These are phyloP conservation scores for Phytophthora capsici DNA, from an alignment of 352 stramenopile species.

Conservation along the genomic window DNA sequence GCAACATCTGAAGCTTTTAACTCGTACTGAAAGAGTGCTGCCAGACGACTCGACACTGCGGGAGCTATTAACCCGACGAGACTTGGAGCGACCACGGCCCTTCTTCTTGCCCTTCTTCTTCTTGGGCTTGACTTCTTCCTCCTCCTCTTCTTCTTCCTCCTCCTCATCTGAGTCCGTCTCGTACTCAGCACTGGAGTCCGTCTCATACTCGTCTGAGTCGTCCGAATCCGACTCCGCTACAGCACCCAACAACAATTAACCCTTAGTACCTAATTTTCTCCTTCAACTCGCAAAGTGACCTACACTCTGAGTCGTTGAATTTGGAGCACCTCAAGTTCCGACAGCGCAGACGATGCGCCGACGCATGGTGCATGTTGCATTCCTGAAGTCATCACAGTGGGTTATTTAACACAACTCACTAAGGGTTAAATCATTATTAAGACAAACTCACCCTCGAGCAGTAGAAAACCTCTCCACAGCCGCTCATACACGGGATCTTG, in stretches of 20 bases:
- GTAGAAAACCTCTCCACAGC: conserved; percentile 88
- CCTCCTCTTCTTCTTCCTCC: conserved; percentile 69
- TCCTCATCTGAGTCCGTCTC: conserved; percentile 66
- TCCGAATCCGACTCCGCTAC: conserved; percentile 80
- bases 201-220: conserved; percentile 80
- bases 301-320: conserved; percentile 91
- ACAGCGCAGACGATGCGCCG: conserved; percentile 85
- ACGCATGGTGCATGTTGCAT: conserved; percentile 90
- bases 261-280: neutral
- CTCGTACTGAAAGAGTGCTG: conserved; percentile 39
- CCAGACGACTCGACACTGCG: conserved; percentile 48
- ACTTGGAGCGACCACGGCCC: conserved; percentile 32
- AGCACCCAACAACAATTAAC: conserved; percentile 3
- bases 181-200: conserved; percentile 58
- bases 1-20: neutral
- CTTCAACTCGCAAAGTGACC: conserved; percentile 19
- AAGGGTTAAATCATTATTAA: no score
- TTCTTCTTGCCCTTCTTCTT: conserved; percentile 73
- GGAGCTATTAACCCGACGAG: conserved; percentile 53
- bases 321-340: conserved; percentile 89
- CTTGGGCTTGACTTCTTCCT: conserved; percentile 73
- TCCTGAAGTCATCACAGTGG: conserved; percentile 40
- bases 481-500: conserved; percentile 89
- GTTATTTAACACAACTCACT: no score
- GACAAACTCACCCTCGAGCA: conserved; percentile 67